Percentiles rank a stretch among this genome's conserved stretches.
Conservation (phyloP, 805 yeast genomes). For the Wickerhamiella qilinensis region DNA sequence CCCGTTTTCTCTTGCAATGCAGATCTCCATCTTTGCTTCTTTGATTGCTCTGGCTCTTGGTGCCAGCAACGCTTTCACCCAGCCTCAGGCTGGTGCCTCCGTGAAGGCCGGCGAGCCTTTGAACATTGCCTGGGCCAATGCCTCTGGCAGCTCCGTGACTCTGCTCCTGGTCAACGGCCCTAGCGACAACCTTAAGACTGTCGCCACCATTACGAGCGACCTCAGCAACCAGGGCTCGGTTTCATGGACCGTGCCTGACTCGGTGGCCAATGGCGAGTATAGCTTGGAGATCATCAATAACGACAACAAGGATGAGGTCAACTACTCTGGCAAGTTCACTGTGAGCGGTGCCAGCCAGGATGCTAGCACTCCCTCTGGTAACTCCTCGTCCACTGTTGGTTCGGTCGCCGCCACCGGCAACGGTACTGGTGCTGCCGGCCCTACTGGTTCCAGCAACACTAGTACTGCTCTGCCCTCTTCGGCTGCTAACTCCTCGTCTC, state of each 20-base stretch:
- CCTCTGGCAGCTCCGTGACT: conserved; percentile 20
- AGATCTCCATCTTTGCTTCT: conserved; percentile 8
- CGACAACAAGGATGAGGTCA: conserved; percentile 17
- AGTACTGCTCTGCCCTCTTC: conserved; percentile 4
- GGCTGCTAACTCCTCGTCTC: conserved; percentile 3
- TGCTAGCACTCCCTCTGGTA: conserved; percentile 10
- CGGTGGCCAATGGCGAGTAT: conserved; percentile 20
- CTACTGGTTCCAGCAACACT: conserved; percentile 10
- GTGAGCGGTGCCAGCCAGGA: conserved; percentile 14
- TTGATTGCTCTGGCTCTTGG: conserved; percentile 11
- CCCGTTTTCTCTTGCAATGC: conserved; percentile 2
- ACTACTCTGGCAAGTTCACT: conserved; percentile 23
- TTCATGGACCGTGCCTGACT: conserved; percentile 22
- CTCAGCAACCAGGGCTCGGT: conserved; percentile 21
- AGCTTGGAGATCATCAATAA: conserved; percentile 20
- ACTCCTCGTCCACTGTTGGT: conserved; percentile 6
- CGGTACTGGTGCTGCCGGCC: conserved; percentile 4
- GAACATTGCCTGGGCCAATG: conserved; percentile 20
- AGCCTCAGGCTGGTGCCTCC: conserved; percentile 17
- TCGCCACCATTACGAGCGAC: conserved; percentile 20
- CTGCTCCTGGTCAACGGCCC: conserved; percentile 21
- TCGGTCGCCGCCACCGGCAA: conserved; percentile 6
- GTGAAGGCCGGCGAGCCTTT: conserved; percentile 19
- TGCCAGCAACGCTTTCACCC: conserved; percentile 19
- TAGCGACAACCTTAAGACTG: conserved; percentile 18